Evolutionary conservation across 176 grass and related monocot genomes (phyloP), one percentile per base, ranked within the genome.

Genomic region (Panicum miliaceum): DNA sequence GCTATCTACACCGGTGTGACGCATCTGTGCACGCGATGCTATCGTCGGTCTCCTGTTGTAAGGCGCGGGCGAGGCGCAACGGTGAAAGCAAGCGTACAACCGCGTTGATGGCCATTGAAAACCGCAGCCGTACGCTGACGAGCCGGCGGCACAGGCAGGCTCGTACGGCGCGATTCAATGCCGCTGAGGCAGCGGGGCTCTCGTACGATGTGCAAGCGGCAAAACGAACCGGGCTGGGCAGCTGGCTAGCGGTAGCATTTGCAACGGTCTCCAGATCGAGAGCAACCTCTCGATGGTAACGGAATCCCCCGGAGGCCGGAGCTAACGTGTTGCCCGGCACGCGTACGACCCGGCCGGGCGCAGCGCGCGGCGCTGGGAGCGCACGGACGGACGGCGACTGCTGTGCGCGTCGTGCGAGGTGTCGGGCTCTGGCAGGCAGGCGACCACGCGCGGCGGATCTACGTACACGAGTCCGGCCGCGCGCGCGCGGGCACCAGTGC

Each of bases 81-180:
- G 26, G n/a, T 46, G 22, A 22, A 58, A 18, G 64, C 48, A 35
- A 50, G 10, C 26, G 76, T 60, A 34, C 42, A 20, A 26, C 77
- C 42, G 77, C 7, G 60, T 66, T 80, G 43, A 50, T 79, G 59
- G 77, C 60, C 61, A 50, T 66, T 50, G 35, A 66, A 6, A 8
- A 14, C 76, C 23, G 77, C 15, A 5, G 63, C 77, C 64, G 42
- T 22, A 16, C 32, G 73, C 22, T 42, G 53, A 23, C 74, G 27
- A 22, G 4, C 19, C 77, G 29, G 43, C 27, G 77, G 60, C 29
- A n/a, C 27, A 64, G 37, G 9, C 57, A 34, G 77, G 26, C 15
- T 12, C 62, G 77, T n/a, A 50, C 77, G 77, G 45, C 9, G 59
- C 43, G 4, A 52, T 37, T 51, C 27, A 80, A 37, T 8, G 62